Conservation (phyloP, 202 grass and related monocot genomes). For the Panicum hallii region DNA sequence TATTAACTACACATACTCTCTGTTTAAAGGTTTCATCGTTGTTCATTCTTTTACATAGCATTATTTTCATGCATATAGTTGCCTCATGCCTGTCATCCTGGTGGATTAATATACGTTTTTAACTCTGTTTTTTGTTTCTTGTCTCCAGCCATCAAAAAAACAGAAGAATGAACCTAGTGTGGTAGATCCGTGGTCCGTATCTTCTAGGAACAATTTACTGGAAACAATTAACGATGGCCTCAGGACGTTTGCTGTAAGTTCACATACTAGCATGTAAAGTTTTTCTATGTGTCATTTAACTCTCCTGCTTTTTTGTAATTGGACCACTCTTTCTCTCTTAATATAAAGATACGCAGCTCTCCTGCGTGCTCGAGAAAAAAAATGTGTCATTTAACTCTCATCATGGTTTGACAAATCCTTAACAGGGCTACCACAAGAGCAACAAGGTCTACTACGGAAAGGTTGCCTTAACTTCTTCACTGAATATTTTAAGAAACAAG, state of each 20-base stretch:
- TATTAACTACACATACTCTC: slow-evolving; percentile 1
- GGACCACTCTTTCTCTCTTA: too few relatives aligned
- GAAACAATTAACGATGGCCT: slow-evolving; percentile 55
- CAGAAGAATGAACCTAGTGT: slow-evolving; percentile 55
- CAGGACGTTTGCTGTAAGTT: slow-evolving; percentile 72
- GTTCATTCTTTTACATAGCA: not conserved
- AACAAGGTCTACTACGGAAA: slow-evolving; percentile 83
- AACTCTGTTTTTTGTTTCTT: slow-evolving; percentile 24
- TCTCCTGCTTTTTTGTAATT: not conserved
- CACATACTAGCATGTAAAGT: not conserved
- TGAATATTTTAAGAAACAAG: slow-evolving; percentile 75
- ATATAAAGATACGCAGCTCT: too few relatives aligned
- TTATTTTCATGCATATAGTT: slow-evolving; percentile 37
- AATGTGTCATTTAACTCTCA: slow-evolving; percentile 20
- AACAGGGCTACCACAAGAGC: slow-evolving; percentile 82
- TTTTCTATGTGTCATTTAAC: slow-evolving; percentile 16
- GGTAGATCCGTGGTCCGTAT: slow-evolving; percentile 72
- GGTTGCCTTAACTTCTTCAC: slow-evolving; percentile 69
- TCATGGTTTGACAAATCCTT: slow-evolving; percentile 36
- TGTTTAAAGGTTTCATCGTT: not conserved
- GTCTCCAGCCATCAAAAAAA: slow-evolving; percentile 52
- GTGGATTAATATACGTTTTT: slow-evolving; percentile 12
- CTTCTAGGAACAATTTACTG: slow-evolving; percentile 60
- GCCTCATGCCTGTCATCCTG: slow-evolving; percentile 1
- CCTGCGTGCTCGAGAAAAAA: too few relatives aligned